Conservation (phyloP, 1,284 basidiomycete genomes). For the Ceratobasidium sp. region DNA sequence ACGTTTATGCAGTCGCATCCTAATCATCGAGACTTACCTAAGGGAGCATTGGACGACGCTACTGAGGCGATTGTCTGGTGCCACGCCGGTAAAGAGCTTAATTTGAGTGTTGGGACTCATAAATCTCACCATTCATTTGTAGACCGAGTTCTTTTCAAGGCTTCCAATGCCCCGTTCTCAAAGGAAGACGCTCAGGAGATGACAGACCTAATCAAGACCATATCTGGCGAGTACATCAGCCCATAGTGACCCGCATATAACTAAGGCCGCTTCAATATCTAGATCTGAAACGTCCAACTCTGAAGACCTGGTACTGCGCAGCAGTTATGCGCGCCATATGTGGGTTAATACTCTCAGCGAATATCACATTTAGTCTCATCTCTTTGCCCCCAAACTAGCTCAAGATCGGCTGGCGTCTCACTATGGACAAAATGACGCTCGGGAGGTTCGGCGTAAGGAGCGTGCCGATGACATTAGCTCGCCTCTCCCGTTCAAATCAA, state of each 20-base stretch:
- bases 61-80: constrained; percentile 13
- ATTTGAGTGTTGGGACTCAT: neutral
- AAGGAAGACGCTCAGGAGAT: constrained; percentile 16
- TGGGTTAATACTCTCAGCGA: neutral
- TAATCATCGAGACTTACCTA: neutral
- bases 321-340: constrained; percentile 10
- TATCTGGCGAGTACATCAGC: neutral
- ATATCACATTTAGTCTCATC: too few species aligned
- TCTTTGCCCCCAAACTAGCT: neutral
- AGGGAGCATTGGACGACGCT: neutral
- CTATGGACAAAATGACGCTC: constrained; percentile 18
- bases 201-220: constrained; percentile 10
- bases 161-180: constrained; percentile 7
- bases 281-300: neutral
- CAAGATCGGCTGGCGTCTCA: constrained; percentile 14
- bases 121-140: too few species aligned
- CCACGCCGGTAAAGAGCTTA: neutral
- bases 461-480: neutral
- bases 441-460: constrained; percentile 6
- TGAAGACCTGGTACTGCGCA: constrained; percentile 25
- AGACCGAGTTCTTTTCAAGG: constrained; percentile 8
- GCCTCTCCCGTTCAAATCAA: neutral
- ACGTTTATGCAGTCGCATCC: constrained; percentile 16
- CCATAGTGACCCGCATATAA: neutral
- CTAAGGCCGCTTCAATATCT: neutral